These are phyloP conservation scores for Rhynchospora breviuscula DNA, from an alignment of 176 grass and related monocot genomes.

Conservation along the genomic window DNA sequence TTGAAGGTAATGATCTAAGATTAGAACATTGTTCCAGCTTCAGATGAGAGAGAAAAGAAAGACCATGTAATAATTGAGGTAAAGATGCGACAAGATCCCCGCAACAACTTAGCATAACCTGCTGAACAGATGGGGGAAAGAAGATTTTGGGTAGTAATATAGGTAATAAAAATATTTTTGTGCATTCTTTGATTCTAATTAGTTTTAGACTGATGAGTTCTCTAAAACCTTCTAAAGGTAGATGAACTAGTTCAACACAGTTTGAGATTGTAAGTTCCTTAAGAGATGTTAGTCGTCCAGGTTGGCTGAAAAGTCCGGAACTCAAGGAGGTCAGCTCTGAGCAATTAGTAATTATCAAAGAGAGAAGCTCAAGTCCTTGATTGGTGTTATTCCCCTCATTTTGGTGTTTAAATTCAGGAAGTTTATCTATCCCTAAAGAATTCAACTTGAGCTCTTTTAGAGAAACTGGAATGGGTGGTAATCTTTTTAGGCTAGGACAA, in stretches of 20 bases:
- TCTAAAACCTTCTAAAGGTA: not conserved
- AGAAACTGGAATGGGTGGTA: not conserved
- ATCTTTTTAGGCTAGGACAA: slow-evolving; percentile 5
- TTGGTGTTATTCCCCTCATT: not conserved
- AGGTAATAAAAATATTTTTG: not conserved
- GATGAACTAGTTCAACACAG: not conserved
- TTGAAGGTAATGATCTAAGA: not conserved
- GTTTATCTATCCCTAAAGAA: not conserved
- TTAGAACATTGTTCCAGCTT: not conserved
- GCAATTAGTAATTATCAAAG: not conserved
- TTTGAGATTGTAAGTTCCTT: not conserved
- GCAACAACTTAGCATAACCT: not conserved
- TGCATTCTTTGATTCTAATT: not conserved
- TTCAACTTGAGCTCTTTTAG: not conserved
- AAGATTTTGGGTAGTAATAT: not conserved
- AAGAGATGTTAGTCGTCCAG: not conserved
- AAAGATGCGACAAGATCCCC: not conserved
- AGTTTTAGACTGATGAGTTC: not conserved
- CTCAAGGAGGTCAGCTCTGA: not conserved
- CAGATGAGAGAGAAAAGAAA: not conserved
- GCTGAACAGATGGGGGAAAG: not conserved
- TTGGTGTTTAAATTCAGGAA: not conserved
- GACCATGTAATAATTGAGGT: not conserved
- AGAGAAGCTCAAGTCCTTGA: not conserved
- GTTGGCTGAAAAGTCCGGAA: not conserved